A percentile compares a stretch with the other conserved stretches of the same genome.
phyloP scores from a whole-genome alignment of 192 early-diverging fungal species.

The Cladochytrium replicatum region DNA sequence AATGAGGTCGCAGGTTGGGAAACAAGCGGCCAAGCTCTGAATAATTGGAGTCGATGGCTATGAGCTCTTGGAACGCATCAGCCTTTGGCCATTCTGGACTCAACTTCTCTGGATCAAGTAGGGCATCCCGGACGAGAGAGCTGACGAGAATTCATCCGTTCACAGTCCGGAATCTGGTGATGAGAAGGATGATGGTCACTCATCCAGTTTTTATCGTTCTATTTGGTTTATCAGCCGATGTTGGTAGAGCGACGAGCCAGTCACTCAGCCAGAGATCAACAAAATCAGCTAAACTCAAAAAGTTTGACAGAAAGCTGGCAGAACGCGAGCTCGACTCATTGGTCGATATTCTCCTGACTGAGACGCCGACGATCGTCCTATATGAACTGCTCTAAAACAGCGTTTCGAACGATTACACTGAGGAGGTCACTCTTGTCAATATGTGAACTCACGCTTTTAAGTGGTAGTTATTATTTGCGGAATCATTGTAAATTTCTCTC shows the following conservation, averaged over 20 bases:
- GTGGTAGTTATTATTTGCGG: conserved; percentile 23
- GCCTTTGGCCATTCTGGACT: conserved; percentile 18
- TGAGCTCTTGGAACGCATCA: conserved; percentile 28
- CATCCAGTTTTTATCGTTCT: neutral
- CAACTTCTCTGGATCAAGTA: conserved; percentile 17
- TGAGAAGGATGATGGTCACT: conserved; percentile 7
- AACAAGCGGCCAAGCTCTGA: no score
- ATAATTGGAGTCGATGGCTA: conserved; percentile 35
- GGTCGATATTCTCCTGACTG: conserved; percentile 30
- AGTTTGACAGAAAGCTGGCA: conserved; percentile 9
- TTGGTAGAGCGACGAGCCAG: conserved; percentile 3
- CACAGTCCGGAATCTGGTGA: conserved; percentile 4
- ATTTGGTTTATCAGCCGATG: conserved; percentile 12
- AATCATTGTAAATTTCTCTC: no score
- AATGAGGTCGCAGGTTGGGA: no score
- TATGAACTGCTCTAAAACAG: conserved; percentile 30
- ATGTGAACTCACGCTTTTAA: conserved; percentile 39
- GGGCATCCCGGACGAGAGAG: conserved; percentile 23
- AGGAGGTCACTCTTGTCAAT: conserved; percentile 31
- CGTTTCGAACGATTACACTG: conserved; percentile 32
- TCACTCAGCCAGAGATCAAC: neutral
- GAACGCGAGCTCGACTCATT: conserved; percentile 24
- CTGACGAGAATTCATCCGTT: conserved; percentile 17
- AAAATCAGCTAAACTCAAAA: conserved; percentile 4
- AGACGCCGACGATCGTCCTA: conserved; percentile 38